Evolutionary conservation across 331 rosid species (phyloP).

Genomic region (Acacia pycnantha): DNA sequence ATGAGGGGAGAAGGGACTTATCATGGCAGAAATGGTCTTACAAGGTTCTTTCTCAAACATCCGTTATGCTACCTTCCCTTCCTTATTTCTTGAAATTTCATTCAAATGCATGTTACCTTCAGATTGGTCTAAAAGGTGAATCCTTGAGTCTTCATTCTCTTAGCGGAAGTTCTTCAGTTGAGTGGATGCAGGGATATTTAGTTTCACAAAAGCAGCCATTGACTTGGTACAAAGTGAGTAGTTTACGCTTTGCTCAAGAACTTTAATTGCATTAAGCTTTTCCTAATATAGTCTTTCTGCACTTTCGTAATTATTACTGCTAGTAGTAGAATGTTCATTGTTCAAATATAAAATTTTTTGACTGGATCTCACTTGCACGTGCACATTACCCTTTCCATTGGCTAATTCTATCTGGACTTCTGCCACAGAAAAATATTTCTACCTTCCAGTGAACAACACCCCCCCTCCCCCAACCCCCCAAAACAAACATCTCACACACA

Average conservation of each 20-base stretch:
- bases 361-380: background rate
- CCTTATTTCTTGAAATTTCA: constrained; percentile 32
- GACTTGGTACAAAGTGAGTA: constrained; percentile 91
- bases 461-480: too few relatives aligned
- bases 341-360: background rate
- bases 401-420: background rate
- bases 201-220: constrained; percentile 64
- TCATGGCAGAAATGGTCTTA: constrained; percentile 96
- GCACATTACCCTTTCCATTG: background rate
- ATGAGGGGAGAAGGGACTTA: constrained; percentile 83
- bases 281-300: background rate
- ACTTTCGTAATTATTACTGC: background rate
- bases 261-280: background rate
- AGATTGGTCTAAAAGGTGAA: constrained; percentile 96
- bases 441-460: background rate
- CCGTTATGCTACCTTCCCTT: constrained; percentile 10
- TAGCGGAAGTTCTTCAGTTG: constrained; percentile 77
- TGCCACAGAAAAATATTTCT: background rate
- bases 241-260: constrained; percentile 2
- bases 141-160: constrained; percentile 80
- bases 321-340: background rate
- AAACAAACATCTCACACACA: too few relatives aligned
- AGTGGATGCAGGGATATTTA: constrained; percentile 63
- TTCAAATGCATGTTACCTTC: constrained; percentile 29
- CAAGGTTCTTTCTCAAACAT: constrained; percentile 55